Evolutionary conservation across 1,284 basidiomycete species (phyloP).

Genomic region (Sutorius eximius): DNA sequence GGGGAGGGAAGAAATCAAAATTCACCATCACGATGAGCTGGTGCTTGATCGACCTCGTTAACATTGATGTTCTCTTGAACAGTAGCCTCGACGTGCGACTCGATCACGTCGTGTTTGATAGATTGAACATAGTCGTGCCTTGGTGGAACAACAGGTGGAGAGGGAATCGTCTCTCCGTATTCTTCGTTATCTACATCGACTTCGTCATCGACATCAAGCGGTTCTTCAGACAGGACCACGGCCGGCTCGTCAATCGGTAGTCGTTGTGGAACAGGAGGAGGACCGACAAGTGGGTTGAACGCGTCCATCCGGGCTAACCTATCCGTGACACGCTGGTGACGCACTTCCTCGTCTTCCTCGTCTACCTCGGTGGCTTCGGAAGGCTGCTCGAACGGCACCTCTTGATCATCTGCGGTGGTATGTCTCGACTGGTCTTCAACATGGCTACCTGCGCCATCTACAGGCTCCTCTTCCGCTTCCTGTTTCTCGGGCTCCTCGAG

Average conservation of each 20-base stretch:
- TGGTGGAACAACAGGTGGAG: slow-evolving; percentile 16
- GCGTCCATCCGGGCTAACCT: slow-evolving; percentile 65
- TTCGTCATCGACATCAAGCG: slow-evolving; percentile 22
- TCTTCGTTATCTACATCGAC: slow-evolving; percentile 26
- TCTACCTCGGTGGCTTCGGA: slow-evolving; percentile 34
- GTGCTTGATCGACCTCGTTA: slow-evolving; percentile 22
- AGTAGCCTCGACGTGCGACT: slow-evolving; percentile 5
- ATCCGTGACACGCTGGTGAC: slow-evolving; percentile 59
- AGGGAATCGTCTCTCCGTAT: slow-evolving; percentile 6
- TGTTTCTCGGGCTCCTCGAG: slow-evolving; percentile 10
- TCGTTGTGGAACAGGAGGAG: slow-evolving; percentile 37
- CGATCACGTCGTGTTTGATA: slow-evolving; percentile 7
- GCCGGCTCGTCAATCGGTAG: slow-evolving; percentile 14
- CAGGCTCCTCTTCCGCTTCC: slow-evolving; percentile 20
- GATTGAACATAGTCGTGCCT: slow-evolving; percentile 5
- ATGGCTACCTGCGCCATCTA: slow-evolving; percentile 7
- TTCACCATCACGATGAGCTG: slow-evolving; percentile 51
- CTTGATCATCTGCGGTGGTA: slow-evolving; percentile 14
- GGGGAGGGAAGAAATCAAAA: slow-evolving; percentile 39
- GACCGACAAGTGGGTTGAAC: slow-evolving; percentile 55
- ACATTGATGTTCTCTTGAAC: slow-evolving; percentile 21
- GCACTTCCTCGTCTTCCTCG: slow-evolving; percentile 55
- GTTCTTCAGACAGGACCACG: background rate
- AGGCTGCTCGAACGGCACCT: slow-evolving; percentile 19
- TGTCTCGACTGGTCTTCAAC: slow-evolving; percentile 7